Conservation (phyloP, 1,139 yeast species). For the Debaryomyces nepalensis region DNA sequence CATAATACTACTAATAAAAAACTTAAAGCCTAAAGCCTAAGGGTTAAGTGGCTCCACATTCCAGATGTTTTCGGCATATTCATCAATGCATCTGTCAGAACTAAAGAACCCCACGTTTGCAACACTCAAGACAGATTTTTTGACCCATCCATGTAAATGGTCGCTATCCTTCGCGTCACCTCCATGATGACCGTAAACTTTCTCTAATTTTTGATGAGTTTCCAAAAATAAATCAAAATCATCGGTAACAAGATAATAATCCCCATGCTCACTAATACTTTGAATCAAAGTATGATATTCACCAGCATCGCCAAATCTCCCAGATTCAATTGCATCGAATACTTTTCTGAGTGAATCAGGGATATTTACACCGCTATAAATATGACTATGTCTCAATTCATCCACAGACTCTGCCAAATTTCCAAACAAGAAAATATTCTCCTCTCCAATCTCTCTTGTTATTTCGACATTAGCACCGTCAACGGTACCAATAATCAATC, state of each 20-base stretch:
- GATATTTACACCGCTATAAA: constrained; percentile 57
- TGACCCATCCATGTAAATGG: constrained; percentile 70
- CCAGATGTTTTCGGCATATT: constrained; percentile 94
- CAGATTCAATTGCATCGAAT: constrained; percentile 68
- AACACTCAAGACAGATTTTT: constrained; percentile 75
- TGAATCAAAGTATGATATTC: constrained; percentile 74
- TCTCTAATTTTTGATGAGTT: constrained; percentile 77
- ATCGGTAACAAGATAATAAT: constrained; percentile 83
- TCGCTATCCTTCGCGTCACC: constrained; percentile 51
- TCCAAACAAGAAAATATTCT: constrained; percentile 89
- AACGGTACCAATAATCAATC: constrained; percentile 91
- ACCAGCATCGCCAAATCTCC: constrained; percentile 70
- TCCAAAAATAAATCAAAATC: constrained; percentile 87
- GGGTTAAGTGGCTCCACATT: constrained; percentile 71
- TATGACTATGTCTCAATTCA: constrained; percentile 77
- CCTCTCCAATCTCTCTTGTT: constrained; percentile 91
- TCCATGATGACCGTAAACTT: constrained; percentile 60
- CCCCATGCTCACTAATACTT: constrained; percentile 74
- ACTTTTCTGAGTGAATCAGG: constrained; percentile 66
- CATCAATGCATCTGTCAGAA: constrained; percentile 89
- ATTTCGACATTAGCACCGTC: constrained; percentile 98
- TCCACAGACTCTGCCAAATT: constrained; percentile 89
- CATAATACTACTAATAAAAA: too few species aligned
- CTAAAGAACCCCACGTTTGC: constrained; percentile 95
- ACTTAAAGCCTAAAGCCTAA: not conserved